Conservation (phyloP, 2,329 filamentous ascomycete genomes). For the Nemania serpens region DNA sequence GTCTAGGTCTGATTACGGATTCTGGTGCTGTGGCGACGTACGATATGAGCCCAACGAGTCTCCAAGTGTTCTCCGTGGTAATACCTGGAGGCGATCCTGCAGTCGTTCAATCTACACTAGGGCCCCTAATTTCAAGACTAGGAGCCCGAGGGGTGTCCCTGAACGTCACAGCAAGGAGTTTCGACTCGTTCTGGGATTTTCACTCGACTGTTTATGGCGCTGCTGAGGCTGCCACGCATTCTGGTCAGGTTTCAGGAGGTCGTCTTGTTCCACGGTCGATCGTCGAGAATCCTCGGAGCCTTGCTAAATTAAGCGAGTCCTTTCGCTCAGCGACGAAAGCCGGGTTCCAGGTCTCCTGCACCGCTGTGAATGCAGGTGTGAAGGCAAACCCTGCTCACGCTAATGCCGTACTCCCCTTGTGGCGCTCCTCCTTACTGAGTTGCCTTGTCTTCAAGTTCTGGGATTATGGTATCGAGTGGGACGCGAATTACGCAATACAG, state of each 20-base stretch:
- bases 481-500: slow-evolving; percentile 12
- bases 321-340: slow-evolving; percentile 43
- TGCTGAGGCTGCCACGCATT: no score
- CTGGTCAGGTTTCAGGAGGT: slow-evolving; percentile 7
- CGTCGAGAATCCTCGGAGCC: neutral
- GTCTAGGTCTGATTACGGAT: slow-evolving; percentile 32
- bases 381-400: slow-evolving; percentile 22
- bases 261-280: slow-evolving; percentile 5
- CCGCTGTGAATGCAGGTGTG: slow-evolving; percentile 33
- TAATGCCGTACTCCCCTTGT: slow-evolving; percentile 16
- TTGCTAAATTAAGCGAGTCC: neutral
- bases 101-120: no score
- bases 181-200: no score
- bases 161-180: no score
- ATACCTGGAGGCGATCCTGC: neutral
- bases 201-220: no score
- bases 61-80: slow-evolving; percentile 13
- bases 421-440: neutral
- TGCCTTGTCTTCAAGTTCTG: slow-evolving; percentile 6
- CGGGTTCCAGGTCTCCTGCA: slow-evolving; percentile 41
- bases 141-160: no score
- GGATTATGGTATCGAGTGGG: slow-evolving; percentile 2
- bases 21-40: neutral
- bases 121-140: no score
- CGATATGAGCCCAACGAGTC: neutral